Conservation (phyloP, 2,329 filamentous ascomycete species). For the Coniochaeta hoffmannii region DNA sequence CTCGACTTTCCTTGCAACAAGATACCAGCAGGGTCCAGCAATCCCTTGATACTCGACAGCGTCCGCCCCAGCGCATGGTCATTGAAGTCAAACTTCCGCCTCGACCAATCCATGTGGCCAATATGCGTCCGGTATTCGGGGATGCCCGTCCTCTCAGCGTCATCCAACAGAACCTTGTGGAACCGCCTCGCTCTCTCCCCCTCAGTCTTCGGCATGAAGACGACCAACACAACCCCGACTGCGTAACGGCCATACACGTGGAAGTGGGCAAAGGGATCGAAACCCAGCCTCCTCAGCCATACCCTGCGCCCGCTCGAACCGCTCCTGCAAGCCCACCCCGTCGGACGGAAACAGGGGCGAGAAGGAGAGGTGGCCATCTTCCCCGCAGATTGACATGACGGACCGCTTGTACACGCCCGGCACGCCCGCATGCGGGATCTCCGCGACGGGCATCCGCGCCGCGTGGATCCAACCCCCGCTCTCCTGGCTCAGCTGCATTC, state of each 20-base stretch:
- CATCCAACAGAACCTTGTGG: conserved; percentile 1
- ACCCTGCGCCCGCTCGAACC: conserved; percentile 1
- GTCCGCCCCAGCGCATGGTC: background rate
- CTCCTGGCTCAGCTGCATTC: background rate
- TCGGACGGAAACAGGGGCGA: conserved; percentile 1
- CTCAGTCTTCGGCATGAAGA: conserved; percentile 2
- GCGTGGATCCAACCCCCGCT: background rate
- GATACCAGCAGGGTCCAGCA: background rate
- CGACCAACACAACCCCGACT: conserved; percentile 6
- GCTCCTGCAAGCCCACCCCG: conserved; percentile 4
- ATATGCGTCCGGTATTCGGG: conserved; percentile 5
- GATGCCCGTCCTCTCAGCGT: background rate
- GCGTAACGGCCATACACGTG: conserved; percentile 10
- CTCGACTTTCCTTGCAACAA: background rate
- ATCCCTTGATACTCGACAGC: background rate
- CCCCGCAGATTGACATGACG: background rate
- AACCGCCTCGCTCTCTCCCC: background rate
- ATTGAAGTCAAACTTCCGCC: background rate
- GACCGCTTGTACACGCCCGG: background rate
- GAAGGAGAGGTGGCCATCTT: conserved; percentile 4
- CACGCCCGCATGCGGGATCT: conserved; percentile 7
- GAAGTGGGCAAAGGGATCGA: conserved; percentile 8
- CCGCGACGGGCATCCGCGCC: background rate
- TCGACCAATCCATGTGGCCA: conserved; percentile 2
- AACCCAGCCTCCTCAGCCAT: conserved; percentile 2